Conservation (phyloP, 1,284 basidiomycete species). For the Limonomyces culmigenus region DNA sequence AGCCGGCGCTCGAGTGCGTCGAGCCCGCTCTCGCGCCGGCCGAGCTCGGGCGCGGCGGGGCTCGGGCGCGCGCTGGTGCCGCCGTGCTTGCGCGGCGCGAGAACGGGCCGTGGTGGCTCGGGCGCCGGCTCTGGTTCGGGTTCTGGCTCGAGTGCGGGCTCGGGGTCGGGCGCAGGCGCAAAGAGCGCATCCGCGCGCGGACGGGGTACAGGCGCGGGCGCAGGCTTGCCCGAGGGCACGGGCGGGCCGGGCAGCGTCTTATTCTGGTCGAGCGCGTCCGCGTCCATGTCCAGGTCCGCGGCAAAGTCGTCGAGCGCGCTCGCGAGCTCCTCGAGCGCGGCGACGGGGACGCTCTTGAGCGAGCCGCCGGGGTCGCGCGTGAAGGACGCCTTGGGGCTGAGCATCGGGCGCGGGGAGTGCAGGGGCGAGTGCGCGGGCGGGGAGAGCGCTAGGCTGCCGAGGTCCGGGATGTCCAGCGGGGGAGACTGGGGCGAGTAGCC, state of each 20-base stretch:
- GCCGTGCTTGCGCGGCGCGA: not conserved
- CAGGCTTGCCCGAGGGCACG: slow-evolving; percentile 21
- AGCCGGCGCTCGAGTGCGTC: slow-evolving; percentile 47
- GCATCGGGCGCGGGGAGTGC: slow-evolving; percentile 37
- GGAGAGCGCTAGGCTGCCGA: too few species aligned
- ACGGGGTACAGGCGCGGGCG: slow-evolving; percentile 9
- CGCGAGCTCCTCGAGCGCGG: slow-evolving; percentile 49
- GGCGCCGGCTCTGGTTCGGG: not conserved
- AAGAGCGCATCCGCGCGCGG: slow-evolving; percentile 17
- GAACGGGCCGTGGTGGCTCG: not conserved
- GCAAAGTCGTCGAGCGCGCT: slow-evolving; percentile 26
- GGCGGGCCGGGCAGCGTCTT: slow-evolving; percentile 48
- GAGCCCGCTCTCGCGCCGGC: slow-evolving; percentile 29
- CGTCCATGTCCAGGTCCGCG: slow-evolving; percentile 3
- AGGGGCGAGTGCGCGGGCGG: slow-evolving; percentile 7
- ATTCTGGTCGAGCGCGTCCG: slow-evolving; percentile 15
- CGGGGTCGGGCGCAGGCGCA: slow-evolving; percentile 5
- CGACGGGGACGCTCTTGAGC: slow-evolving; percentile 39
- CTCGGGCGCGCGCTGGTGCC: slow-evolving; percentile 1
- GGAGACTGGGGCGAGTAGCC: too few species aligned
- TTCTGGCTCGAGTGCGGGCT: not conserved
- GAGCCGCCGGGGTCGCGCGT: slow-evolving; percentile 12
- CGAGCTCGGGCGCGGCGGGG: slow-evolving; percentile 1
- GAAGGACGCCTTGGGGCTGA: slow-evolving; percentile 29
- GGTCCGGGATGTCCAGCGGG: too few species aligned